These are phyloP conservation scores for Apiotrichum gracile DNA, from an alignment of 1,284 basidiomycete genomes.

Conservation along the genomic window DNA sequence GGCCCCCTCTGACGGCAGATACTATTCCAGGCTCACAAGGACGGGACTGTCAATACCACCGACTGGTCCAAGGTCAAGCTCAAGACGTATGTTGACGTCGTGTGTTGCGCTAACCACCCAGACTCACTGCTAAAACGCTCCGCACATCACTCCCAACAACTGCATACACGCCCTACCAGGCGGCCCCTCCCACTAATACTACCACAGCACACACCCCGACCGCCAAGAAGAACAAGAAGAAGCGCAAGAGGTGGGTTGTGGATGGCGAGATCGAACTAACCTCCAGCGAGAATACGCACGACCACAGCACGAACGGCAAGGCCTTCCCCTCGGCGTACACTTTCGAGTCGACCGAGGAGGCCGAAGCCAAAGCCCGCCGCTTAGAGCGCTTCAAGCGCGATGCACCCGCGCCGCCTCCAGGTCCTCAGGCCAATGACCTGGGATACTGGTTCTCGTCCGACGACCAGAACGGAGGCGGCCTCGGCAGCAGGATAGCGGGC, in stretches of 20 bases:
- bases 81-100: slow-evolving; percentile 27
- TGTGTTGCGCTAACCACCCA: slow-evolving; percentile 3
- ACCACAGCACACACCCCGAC: neutral
- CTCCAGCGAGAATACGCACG: slow-evolving; percentile 4
- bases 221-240: slow-evolving; percentile 26
- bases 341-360: slow-evolving; percentile 26
- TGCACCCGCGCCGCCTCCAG: neutral
- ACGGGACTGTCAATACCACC: slow-evolving; percentile 41
- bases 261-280: neutral
- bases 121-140: slow-evolving; percentile 31
- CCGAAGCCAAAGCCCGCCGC: slow-evolving; percentile 36
- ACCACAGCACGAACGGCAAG: neutral
- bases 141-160: slow-evolving; percentile 15
- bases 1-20: slow-evolving; percentile 22
- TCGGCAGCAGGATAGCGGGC: slow-evolving; percentile 8
- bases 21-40: slow-evolving; percentile 43
- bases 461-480: slow-evolving; percentile 7
- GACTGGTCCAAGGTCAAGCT: slow-evolving; percentile 45
- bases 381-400: slow-evolving; percentile 34
- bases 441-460: slow-evolving; percentile 26
- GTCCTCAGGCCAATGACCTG: slow-evolving; percentile 7
- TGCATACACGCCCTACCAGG: neutral
- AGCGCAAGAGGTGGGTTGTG: slow-evolving; percentile 34
- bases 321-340: slow-evolving; percentile 19
- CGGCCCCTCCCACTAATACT: neutral